phyloP scores from a whole-genome alignment of 2,329 filamentous ascomycete species.

The Phyllosticta ampelicida region DNA sequence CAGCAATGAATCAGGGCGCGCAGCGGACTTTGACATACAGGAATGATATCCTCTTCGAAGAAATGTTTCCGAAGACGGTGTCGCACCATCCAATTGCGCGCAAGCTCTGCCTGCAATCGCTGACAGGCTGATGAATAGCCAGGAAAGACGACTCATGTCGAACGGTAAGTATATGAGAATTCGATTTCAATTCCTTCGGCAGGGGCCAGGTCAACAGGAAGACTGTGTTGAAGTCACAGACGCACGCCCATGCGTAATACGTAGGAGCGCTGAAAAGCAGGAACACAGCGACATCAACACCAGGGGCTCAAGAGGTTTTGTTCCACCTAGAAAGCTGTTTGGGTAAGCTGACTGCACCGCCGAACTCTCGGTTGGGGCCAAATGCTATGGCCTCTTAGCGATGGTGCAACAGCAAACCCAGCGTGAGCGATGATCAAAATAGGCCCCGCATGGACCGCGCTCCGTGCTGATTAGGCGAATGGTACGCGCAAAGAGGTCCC shows the following conservation, averaged over 20 bases:
- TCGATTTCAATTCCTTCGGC: background rate
- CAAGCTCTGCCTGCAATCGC: background rate
- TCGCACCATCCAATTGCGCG: background rate
- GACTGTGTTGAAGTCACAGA: background rate
- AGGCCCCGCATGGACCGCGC: background rate
- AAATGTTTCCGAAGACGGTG: background rate
- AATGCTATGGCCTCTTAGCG: background rate
- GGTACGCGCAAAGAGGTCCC: background rate
- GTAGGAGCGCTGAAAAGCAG: background rate
- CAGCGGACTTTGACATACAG: background rate
- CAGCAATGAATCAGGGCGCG: background rate
- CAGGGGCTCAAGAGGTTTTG: background rate
- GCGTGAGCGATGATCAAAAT: background rate
- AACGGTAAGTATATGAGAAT: background rate
- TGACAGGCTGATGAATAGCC: background rate
- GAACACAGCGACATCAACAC: background rate
- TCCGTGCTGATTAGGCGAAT: background rate
- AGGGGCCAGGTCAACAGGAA: background rate
- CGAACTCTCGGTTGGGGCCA: background rate
- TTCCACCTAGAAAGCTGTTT: background rate
- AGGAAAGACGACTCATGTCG: background rate
- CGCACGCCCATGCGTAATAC: background rate
- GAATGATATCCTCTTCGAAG: constrained; percentile 3
- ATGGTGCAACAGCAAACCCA: background rate
- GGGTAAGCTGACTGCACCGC: background rate